Evolutionary conservation across 2,329 filamentous ascomycete species (phyloP).

Genomic region (Amylocarpus encephaloides): DNA sequence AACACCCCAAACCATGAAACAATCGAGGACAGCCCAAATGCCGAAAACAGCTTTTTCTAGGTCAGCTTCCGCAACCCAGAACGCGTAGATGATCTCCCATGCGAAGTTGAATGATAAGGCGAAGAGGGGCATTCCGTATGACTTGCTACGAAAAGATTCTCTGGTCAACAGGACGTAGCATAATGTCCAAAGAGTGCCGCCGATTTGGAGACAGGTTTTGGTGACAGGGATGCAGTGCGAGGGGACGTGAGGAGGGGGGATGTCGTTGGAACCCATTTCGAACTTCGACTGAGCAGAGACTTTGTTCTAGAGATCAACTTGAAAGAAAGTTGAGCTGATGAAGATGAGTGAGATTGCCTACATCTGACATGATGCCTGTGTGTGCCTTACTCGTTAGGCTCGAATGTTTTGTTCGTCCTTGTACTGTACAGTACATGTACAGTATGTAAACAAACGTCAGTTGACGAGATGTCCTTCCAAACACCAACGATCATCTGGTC

Average conservation of each 20-base stretch:
- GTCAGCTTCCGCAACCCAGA: conserved; percentile 39
- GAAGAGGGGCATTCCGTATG: conserved; percentile 45
- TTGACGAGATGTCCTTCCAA: no score
- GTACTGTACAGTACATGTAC: no score
- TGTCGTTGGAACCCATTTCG: conserved; percentile 24
- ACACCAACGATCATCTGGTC: no score
- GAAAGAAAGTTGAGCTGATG: neutral
- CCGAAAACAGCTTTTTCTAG: conserved; percentile 40
- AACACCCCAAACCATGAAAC: conserved; percentile 41
- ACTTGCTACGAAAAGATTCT: conserved; percentile 40
- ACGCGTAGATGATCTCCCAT: conserved; percentile 46
- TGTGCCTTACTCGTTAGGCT: neutral
- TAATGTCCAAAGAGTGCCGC: conserved; percentile 23
- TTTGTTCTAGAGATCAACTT: neutral
- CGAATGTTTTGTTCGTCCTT: no score
- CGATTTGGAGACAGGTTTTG: conserved; percentile 17
- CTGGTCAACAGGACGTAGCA: conserved; percentile 42
- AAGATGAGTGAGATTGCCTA: neutral
- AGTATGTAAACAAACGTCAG: no score
- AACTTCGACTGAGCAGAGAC: neutral
- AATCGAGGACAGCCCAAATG: conserved; percentile 44
- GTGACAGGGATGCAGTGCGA: conserved; percentile 10
- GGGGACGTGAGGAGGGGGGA: conserved; percentile 17
- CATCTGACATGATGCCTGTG: neutral
- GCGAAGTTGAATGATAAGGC: conserved; percentile 44